Conservation (phyloP, 2,329 filamentous ascomycete species). For the Alternaria sp. region DNA sequence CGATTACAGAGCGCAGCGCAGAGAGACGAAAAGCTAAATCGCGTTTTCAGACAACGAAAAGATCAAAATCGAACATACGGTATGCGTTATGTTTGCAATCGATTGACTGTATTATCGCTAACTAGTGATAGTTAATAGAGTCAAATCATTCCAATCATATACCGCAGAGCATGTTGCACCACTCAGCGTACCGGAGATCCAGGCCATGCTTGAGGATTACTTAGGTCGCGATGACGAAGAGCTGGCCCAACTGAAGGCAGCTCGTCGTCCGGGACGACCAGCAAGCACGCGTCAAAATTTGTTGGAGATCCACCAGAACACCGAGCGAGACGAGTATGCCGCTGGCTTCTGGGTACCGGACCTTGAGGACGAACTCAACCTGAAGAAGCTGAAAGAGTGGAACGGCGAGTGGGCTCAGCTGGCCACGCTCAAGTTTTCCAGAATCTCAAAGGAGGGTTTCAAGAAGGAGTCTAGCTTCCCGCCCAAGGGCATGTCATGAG, state of each 20-base stretch:
- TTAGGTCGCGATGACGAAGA: constrained; percentile 74
- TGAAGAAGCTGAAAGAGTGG: constrained; percentile 73
- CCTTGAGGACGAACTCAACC: constrained; percentile 69
- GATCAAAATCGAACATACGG: constrained; percentile 77
- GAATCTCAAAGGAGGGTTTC: constrained; percentile 69
- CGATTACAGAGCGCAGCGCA: constrained; percentile 78
- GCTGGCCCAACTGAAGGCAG: constrained; percentile 67
- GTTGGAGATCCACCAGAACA: constrained; percentile 72
- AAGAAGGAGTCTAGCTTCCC: constrained; percentile 79
- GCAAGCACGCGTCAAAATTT: constrained; percentile 78
- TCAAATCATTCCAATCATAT: constrained; percentile 74
- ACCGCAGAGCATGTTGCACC: constrained; percentile 59
- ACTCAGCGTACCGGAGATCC: constrained; percentile 62
- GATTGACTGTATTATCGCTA: background rate
- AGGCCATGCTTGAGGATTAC: constrained; percentile 55
- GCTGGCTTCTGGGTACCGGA: constrained; percentile 89
- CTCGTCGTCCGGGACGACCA: constrained; percentile 79
- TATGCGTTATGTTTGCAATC: constrained; percentile 50
- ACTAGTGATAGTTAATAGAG: constrained; percentile 63
- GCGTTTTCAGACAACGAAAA: constrained; percentile 70
- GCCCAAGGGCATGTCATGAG: constrained; percentile 58
- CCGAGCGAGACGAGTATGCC: constrained; percentile 79
- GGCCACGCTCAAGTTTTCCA: constrained; percentile 76
- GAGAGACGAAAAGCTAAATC: constrained; percentile 82
- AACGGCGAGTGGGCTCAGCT: constrained; percentile 84